phyloP scores from a whole-genome alignment of 1,284 basidiomycete species.

The Trametes sp. region DNA sequence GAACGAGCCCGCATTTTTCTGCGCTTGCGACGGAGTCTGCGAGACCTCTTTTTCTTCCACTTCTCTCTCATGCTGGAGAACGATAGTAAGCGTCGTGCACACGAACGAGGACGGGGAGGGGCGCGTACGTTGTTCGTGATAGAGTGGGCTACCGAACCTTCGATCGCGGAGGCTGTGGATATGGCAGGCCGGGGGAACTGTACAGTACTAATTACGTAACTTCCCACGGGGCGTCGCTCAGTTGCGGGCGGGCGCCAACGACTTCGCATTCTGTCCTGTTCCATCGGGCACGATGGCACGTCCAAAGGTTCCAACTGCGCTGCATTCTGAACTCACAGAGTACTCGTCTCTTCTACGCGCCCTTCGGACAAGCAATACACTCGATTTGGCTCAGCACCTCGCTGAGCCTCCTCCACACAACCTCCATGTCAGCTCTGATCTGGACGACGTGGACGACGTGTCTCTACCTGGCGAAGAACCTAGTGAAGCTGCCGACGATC shows the following conservation, averaged over 20 bases:
- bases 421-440: not conserved
- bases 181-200: conserved; percentile 47
- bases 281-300: conserved; percentile 46
- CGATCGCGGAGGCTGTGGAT: conserved; percentile 31
- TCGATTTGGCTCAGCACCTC: conserved; percentile 62
- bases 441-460: conserved; percentile 26
- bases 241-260: conserved; percentile 8
- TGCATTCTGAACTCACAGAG: conserved; percentile 67
- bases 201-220: conserved; percentile 54
- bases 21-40: conserved; percentile 87
- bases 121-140: conserved; percentile 44
- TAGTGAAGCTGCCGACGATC: conserved; percentile 22
- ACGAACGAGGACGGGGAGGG: conserved; percentile 18
- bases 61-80: conserved; percentile 81
- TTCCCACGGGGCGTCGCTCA: conserved; percentile 21
- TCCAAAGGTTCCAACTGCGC: conserved; percentile 53
- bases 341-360: conserved; percentile 69
- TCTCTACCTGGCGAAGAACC: conserved; percentile 21
- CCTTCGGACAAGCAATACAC: conserved; percentile 57
- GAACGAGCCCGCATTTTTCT: conserved; percentile 92
- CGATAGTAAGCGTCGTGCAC: conserved; percentile 16
- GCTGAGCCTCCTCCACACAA: conserved; percentile 27
- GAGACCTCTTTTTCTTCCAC: conserved; percentile 92
- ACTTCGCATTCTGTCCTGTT: not conserved
- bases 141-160: conserved; percentile 40